phyloP scores from a whole-genome alignment of 192 early-diverging fungal genomes.

The Dissophora ornata region DNA sequence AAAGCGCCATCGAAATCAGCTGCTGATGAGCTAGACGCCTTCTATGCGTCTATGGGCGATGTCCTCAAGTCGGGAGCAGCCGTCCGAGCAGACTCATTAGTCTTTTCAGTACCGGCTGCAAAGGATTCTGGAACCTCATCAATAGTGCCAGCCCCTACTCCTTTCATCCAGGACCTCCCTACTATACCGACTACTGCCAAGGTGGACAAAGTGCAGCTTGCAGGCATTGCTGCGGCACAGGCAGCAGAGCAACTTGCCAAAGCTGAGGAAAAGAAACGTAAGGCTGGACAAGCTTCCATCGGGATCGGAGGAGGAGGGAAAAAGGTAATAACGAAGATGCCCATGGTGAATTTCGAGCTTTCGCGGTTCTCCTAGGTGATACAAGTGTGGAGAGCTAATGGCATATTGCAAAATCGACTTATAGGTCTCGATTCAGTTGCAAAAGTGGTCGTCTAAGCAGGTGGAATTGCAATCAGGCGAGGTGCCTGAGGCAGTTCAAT shows the following conservation, averaged over 20 bases:
- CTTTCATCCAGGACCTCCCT: conserved; percentile 27
- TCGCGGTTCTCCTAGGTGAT: no score
- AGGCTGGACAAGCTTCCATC: conserved; percentile 22
- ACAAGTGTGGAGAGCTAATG: no score
- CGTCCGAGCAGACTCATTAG: background rate
- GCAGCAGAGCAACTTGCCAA: conserved; percentile 48
- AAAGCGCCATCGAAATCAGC: background rate
- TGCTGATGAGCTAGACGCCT: conserved; percentile 71
- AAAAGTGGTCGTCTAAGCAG: conserved; percentile 45
- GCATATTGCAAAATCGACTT: no score
- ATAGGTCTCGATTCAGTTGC: conserved; percentile 44
- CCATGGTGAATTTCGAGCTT: background rate
- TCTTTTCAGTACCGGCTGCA: conserved; percentile 30
- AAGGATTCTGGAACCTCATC: background rate
- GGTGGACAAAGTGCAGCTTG: conserved; percentile 35
- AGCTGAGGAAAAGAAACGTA: conserved; percentile 40
- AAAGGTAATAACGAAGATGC: conserved; percentile 19
- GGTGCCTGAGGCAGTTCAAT: background rate
- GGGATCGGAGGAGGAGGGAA: conserved; percentile 46
- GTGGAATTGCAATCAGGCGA: conserved; percentile 30
- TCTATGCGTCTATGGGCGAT: conserved; percentile 67
- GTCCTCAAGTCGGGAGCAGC: conserved; percentile 25
- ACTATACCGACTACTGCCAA: conserved; percentile 41
- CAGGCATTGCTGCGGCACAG: conserved; percentile 47
- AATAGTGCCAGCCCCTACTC: background rate